phyloP scores from a whole-genome alignment of 2,329 filamentous ascomycete genomes.

The Clarireedia paspali region DNA sequence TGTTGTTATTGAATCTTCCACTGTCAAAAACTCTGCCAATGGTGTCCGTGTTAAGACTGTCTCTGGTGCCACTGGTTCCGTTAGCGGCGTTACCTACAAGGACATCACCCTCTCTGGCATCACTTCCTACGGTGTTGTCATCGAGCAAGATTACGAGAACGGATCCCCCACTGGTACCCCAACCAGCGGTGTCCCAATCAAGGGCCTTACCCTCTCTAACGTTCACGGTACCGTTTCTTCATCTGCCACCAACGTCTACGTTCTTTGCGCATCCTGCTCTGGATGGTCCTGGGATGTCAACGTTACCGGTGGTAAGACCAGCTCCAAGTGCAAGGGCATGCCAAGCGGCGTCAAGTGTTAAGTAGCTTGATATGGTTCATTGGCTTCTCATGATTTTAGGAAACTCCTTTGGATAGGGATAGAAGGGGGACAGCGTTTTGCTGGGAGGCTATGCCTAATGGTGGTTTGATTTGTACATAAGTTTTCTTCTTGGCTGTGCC shows the following conservation, averaged over 20 bases:
- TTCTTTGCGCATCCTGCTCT: constrained; percentile 45
- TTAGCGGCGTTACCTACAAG: constrained; percentile 44
- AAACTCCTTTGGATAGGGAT: background rate
- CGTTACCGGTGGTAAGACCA: constrained; percentile 44
- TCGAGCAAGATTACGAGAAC: constrained; percentile 47
- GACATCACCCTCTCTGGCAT: constrained; percentile 44
- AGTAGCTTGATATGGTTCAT: background rate
- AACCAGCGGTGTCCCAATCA: constrained; percentile 42
- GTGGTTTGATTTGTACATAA: background rate
- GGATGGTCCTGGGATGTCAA: constrained; percentile 45
- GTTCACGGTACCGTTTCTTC: constrained; percentile 35
- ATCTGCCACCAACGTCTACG: constrained; percentile 38
- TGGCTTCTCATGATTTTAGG: background rate
- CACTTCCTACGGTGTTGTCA: constrained; percentile 38
- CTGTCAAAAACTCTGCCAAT: constrained; percentile 44
- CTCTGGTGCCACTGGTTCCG: constrained; percentile 32
- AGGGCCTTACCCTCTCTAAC: constrained; percentile 37
- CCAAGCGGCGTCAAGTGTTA: constrained; percentile 22
- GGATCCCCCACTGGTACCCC: constrained; percentile 22
- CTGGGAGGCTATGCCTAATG: background rate
- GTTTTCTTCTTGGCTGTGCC: background rate
- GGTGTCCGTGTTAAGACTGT: constrained; percentile 36
- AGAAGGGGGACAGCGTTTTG: too few relatives aligned
- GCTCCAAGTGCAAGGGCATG: constrained; percentile 34
- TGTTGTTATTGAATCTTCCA: constrained; percentile 42